Percentiles rank a stretch among this genome's conserved stretches.
Conservation (phyloP, 371 early-diverging fungal genomes). For the Mortierella sp. region DNA sequence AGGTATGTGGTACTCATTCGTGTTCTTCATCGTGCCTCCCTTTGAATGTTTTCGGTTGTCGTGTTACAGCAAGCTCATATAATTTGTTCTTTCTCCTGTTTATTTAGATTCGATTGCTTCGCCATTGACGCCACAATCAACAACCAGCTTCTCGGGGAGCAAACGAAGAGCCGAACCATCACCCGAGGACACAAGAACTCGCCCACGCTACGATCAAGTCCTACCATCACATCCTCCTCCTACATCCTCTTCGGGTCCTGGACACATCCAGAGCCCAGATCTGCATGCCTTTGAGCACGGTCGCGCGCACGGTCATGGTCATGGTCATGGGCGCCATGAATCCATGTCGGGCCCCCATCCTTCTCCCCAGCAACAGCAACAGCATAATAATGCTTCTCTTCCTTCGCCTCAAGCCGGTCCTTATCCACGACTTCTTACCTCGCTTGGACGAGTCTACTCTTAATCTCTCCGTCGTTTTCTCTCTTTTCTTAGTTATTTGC, state of each 20-base stretch:
- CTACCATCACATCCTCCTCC: not conserved
- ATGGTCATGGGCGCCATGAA: slow-evolving; percentile 3
- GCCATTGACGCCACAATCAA: slow-evolving; percentile 17
- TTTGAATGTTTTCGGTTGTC: too few species aligned
- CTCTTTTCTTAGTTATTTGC: not conserved
- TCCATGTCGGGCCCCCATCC: not conserved
- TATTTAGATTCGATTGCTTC: slow-evolving; percentile 7
- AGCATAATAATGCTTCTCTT: not conserved
- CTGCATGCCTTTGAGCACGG: not conserved
- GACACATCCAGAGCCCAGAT: not conserved
- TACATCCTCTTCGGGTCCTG: too few species aligned
- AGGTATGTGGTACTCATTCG: slow-evolving; percentile 12
- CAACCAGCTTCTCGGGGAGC: slow-evolving; percentile 8
- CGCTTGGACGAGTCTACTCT: not conserved
- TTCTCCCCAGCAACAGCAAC: not conserved
- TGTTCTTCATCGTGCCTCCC: not conserved
- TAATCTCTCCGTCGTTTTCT: not conserved
- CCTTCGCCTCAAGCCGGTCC: not conserved
- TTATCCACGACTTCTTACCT: slow-evolving; percentile 1
- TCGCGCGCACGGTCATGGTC: not conserved
- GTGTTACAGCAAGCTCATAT: too few species aligned
- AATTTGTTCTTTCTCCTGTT: too few species aligned
- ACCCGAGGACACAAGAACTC: not conserved
- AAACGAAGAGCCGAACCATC: slow-evolving; percentile 6
- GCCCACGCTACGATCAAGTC: not conserved